phyloP scores from a whole-genome alignment of 2,329 filamentous ascomycete genomes.

The Tolypocladium pustulatum region DNA sequence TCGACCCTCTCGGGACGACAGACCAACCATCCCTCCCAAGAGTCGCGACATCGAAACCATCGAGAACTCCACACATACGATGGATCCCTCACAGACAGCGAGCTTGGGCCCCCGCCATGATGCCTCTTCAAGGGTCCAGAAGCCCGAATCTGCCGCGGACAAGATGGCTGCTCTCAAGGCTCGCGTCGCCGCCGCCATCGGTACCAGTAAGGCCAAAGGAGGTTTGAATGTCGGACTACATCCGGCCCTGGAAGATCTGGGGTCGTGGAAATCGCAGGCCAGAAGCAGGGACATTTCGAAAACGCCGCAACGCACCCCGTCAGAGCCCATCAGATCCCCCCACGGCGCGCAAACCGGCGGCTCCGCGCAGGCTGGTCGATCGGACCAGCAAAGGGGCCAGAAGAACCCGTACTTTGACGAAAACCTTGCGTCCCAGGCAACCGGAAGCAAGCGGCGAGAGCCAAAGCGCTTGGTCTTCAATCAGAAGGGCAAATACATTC shows the following conservation, averaged over 20 bases:
- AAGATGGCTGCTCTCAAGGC: conserved; percentile 69
- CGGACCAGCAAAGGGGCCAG: conserved; percentile 1
- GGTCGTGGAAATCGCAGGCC: conserved; percentile 31
- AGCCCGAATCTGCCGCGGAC: conserved; percentile 49
- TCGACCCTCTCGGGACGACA: not conserved
- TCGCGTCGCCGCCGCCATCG: conserved; percentile 66
- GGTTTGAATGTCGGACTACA: conserved; percentile 68
- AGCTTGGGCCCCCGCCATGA: conserved; percentile 49
- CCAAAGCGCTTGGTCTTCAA: conserved; percentile 80
- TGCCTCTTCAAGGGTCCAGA: conserved; percentile 40
- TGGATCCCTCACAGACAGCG: conserved; percentile 42
- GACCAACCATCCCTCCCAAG: not conserved
- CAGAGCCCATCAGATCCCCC: conserved; percentile 7
- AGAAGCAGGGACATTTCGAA: conserved; percentile 23
- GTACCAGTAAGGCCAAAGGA: conserved; percentile 46
- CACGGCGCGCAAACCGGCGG: conserved; percentile 7
- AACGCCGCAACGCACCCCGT: conserved; percentile 7
- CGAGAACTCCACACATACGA: conserved; percentile 11
- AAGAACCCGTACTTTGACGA: conserved; percentile 76
- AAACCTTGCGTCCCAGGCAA: conserved; percentile 49
- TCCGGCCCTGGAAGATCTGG: conserved; percentile 56
- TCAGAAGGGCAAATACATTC: conserved; percentile 93
- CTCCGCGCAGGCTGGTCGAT: conserved; percentile 5
- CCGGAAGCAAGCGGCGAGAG: conserved; percentile 49
- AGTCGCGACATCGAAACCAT: not conserved